Conservation (phyloP, 441 rosid genomes). For the Erysimum cheiri region DNA sequence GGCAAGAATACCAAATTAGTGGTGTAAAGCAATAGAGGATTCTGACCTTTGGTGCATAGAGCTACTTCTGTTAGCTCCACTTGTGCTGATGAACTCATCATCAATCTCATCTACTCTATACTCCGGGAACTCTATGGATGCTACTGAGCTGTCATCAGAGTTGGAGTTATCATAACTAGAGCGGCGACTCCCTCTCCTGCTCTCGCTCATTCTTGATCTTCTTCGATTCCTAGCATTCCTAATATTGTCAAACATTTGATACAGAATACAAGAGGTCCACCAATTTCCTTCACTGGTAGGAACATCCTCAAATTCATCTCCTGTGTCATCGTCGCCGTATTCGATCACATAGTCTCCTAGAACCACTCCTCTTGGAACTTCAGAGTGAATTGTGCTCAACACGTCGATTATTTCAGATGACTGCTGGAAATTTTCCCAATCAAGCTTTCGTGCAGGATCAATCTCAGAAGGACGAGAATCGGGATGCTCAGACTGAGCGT, state of each 20-base stretch:
- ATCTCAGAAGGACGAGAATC: conserved; percentile 88
- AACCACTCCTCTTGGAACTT: conserved; percentile 94
- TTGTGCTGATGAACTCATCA: conserved; percentile 70
- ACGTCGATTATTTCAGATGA: conserved; percentile 96
- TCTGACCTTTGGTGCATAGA: conserved; percentile 81
- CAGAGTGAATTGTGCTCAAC: conserved; percentile 96
- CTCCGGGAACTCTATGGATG: conserved; percentile 79
- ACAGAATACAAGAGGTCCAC: conserved; percentile 98
- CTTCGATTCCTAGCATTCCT: conserved; percentile 90
- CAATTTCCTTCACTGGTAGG: conserved; percentile 78
- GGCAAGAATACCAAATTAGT: conserved; percentile 8
- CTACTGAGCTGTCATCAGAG: conserved; percentile 93
- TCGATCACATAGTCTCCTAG: conserved; percentile 98
- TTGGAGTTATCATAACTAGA: conserved; percentile 73
- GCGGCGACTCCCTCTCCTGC: conserved; percentile 78
- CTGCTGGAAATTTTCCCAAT: conserved; percentile 98
- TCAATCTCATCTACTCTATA: conserved; percentile 86
- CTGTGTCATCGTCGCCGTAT: conserved; percentile 88
- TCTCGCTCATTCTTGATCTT: conserved; percentile 75
- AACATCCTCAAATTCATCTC: conserved; percentile 89
- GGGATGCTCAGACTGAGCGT: conserved; percentile 82
- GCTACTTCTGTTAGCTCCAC: conserved; percentile 61
- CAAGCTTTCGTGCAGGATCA: conserved; percentile 92
- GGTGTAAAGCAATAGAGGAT: conserved; percentile 20
- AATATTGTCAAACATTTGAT: conserved; percentile 87